Evolutionary conservation across 371 early-diverging fungal genomes (phyloP).

Genomic region (Mucor saturninus): DNA sequence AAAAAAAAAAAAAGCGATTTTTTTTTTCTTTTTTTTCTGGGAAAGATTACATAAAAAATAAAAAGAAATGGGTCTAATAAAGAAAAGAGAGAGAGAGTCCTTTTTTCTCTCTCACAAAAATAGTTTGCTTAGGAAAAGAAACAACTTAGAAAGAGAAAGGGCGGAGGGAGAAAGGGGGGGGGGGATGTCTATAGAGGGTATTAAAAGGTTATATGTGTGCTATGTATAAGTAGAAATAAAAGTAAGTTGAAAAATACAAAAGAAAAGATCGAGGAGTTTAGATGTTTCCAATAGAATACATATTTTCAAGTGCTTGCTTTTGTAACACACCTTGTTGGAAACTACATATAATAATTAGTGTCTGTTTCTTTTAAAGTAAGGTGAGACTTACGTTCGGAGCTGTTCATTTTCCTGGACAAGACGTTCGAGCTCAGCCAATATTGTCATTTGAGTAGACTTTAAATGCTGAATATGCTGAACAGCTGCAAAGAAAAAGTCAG

Average conservation of each 20-base stretch:
- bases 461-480: constrained; percentile 46
- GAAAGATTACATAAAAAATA: not conserved
- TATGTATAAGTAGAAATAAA: constrained; percentile 10
- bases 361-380: not conserved
- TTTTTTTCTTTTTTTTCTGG: constrained; percentile 1
- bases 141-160: too few relatives aligned
- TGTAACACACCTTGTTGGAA: constrained; percentile 56
- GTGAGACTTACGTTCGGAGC: constrained; percentile 32
- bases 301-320: constrained; percentile 56
- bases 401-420: constrained; percentile 46
- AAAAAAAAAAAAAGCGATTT: not conserved
- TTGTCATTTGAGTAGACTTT: constrained; percentile 40
- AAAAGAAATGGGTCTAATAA: constrained; percentile 3
- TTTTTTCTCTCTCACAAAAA: too few relatives aligned
- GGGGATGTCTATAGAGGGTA: constrained; percentile 14
- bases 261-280: not conserved
- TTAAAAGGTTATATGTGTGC: constrained; percentile 11
- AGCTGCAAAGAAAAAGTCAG: constrained; percentile 17
- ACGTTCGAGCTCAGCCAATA: constrained; percentile 42
- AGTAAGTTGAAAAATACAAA: not conserved
- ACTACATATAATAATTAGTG: constrained; percentile 17
- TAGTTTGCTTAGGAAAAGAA: too few relatives aligned
- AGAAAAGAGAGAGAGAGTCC: not conserved
- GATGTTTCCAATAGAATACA: constrained; percentile 43
- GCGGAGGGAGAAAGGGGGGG: not conserved